A percentile compares a stretch with the other conserved stretches of the same genome.
These are phyloP conservation scores for Ophiostoma fasciatum DNA, from an alignment of 2,329 filamentous ascomycete species.

Conservation along the genomic window DNA sequence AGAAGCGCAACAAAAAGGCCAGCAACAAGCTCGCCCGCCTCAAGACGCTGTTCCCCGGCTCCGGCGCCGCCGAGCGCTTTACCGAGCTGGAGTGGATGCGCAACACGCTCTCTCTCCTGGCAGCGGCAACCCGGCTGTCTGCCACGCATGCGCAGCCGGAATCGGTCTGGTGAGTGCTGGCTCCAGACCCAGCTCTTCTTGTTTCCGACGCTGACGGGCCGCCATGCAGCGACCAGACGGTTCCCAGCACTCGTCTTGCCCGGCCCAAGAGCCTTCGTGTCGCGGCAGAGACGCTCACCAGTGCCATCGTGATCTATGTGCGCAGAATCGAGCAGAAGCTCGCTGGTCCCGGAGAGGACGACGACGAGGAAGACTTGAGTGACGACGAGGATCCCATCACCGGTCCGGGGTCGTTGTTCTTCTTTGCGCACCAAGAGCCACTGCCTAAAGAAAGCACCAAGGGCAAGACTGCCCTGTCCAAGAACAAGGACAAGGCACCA, in stretches of 20 bases:
- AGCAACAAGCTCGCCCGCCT: constrained; percentile 6
- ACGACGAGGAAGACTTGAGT: constrained; percentile 1
- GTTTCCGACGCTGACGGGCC: neutral
- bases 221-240: too few species aligned
- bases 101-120: constrained; percentile 8
- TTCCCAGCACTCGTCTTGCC: neutral
- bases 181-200: neutral
- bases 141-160: neutral
- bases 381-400: constrained; percentile 6
- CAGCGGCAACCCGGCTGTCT: constrained; percentile 5
- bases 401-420: constrained; percentile 1
- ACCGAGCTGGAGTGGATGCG: constrained; percentile 11
- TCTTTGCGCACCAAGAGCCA: neutral
- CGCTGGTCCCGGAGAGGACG: neutral
- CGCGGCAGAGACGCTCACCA: constrained; percentile 4
- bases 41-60: constrained; percentile 8
- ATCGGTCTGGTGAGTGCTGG: too few species aligned
- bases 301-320: constrained; percentile 6
- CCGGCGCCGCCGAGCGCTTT: constrained; percentile 5
- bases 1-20: constrained; percentile 3
- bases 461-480: neutral
- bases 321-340: constrained; percentile 4
- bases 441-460: neutral
- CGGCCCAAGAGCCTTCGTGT: neutral
- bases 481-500: neutral